Evolutionary conservation across 202 grass and related monocot genomes (phyloP), one percentile per base, ranked within the genome.

Genomic region (Alloteropsis angusta): DNA sequence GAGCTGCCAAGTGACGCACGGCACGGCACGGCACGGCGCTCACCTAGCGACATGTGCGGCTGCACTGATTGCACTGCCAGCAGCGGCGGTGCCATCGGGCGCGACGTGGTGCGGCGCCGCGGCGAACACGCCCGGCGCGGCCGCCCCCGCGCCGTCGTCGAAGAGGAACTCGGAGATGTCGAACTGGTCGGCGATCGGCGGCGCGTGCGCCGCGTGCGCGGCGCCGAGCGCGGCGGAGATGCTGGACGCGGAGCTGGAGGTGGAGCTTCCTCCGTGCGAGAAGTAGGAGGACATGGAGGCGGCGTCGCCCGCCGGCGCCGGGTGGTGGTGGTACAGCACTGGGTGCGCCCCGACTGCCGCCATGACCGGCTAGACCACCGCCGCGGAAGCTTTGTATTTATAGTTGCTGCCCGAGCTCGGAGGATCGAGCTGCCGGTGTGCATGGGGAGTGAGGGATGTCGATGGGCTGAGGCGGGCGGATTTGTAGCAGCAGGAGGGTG

Each of bases 81-180:
- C 59, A 2, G 11, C 62, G 7, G 16, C 60, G 41, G 44, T 55
- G 11, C 64, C 75, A n/a, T 71, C 73, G 15, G 80, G 77, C 60
- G 41, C 21, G 35, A 34, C 5, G 37, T 45, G 68, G 4, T 80
- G 60, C 43, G 28, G 3, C 35, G 60, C 35, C 5, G 22, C 36
- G 9, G 21, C 12, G 59, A 83, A 53, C 15, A 41, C 44, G 39
- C 37, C 68, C 49, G 0, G 55, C 81, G 37, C 60, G 52, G 16
- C 32, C 6, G 5, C 35, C 7, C 61, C 58, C 28, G 58, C 58
- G 15, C 21, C 71, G 39, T 89, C 87, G 56, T 82, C 75, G 65
- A 90, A 86, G 67, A 95, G 30, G 69, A 83, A 98, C 15, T 98
- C 89, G 56, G 92, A 84, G 46, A 91, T 75, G 84, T 98, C 95